Evolutionary conservation across 1,284 basidiomycete genomes (phyloP).

Genomic region (Rhodotorula sp.): DNA sequence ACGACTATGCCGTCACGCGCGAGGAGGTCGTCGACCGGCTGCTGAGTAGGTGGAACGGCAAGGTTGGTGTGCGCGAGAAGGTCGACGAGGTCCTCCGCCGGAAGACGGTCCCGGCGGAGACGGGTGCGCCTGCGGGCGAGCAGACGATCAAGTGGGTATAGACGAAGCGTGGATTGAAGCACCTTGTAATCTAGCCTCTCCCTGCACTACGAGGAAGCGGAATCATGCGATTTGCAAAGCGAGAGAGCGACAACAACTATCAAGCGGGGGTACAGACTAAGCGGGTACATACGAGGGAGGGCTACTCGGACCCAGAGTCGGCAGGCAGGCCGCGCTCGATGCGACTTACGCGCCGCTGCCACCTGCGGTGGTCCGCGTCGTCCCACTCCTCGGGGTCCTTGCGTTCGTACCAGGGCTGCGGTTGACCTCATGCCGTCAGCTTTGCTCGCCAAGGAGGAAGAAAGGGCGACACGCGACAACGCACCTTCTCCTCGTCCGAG

Average conservation of each 20-base stretch:
- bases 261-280: not conserved
- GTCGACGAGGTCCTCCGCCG: constrained; percentile 69
- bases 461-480: not conserved
- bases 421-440: not conserved
- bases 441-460: no score
- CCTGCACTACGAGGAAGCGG: no score
- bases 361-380: constrained; percentile 22
- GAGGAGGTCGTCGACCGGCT: constrained; percentile 66
- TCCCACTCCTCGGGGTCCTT: constrained; percentile 38
- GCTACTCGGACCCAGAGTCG: constrained; percentile 11
- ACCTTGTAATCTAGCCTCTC: not conserved
- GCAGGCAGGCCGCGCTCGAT: constrained; percentile 26
- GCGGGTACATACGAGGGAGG: not conserved
- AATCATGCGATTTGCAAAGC: not conserved
- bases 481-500: constrained; percentile 40
- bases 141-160: constrained; percentile 35
- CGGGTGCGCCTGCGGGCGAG: constrained; percentile 38
- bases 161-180: not conserved
- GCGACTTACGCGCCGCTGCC: constrained; percentile 15
- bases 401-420: constrained; percentile 35
- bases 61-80: constrained; percentile 72
- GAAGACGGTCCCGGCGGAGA: constrained; percentile 55
- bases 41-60: constrained; percentile 56
- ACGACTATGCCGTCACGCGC: constrained; percentile 61
- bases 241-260: not conserved